Conservation (phyloP, 768 basidiomycete species). For the Phylloporus sp. region DNA sequence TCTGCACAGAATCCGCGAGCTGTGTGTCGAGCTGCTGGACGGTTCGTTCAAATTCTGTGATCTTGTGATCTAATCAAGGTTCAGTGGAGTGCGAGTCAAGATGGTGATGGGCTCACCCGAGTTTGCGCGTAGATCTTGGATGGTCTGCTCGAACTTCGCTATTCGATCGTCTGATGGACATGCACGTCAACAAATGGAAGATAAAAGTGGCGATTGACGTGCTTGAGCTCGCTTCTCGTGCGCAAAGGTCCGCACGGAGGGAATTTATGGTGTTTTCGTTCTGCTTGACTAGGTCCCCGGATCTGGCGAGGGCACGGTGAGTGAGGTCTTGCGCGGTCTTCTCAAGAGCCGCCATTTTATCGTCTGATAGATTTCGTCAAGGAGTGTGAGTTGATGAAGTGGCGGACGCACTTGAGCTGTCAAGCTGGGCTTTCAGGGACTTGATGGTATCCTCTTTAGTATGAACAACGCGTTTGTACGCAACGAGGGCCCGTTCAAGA, state of each 20-base stretch:
- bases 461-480: too few relatives aligned
- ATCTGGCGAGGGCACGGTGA: too few relatives aligned
- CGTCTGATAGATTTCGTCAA: background rate
- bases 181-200: background rate
- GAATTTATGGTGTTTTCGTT: background rate
- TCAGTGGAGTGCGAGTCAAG: background rate
- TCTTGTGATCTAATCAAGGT: too few relatives aligned
- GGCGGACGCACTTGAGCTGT: background rate
- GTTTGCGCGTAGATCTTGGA: background rate
- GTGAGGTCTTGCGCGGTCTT: background rate
- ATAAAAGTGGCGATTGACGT: too few relatives aligned
- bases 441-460: too few relatives aligned
- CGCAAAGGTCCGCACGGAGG: background rate
- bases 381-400: background rate
- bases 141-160: background rate
- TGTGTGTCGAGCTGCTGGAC: too few relatives aligned
- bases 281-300: background rate
- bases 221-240: background rate
- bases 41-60: too few relatives aligned
- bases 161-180: background rate
- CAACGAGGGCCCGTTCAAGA: too few relatives aligned
- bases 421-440: too few relatives aligned
- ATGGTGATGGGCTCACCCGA: background rate
- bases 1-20: too few relatives aligned
- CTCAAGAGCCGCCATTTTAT: background rate